Percentiles rank a stretch among this genome's conserved stretches.
Evolutionary conservation across 768 basidiomycete species (phyloP).

Genomic region (Tricholoma terreum): DNA sequence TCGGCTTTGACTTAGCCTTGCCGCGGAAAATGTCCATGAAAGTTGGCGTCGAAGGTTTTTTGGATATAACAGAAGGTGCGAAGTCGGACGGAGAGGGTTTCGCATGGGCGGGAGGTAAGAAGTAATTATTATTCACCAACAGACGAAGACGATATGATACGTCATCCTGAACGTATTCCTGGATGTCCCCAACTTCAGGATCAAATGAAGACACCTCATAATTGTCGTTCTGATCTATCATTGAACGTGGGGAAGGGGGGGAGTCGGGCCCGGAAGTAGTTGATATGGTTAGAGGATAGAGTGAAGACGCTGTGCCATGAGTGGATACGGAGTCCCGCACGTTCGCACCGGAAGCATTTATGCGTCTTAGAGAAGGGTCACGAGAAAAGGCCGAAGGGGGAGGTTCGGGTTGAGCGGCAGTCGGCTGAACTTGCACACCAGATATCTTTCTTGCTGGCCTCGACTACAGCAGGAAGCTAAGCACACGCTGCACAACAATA

Average conservation of each 20-base stretch:
- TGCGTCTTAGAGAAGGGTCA: slow-evolving; percentile 40
- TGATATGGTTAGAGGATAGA: slow-evolving; percentile 74
- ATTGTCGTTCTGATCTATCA: slow-evolving; percentile 41
- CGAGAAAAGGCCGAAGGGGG: slow-evolving; percentile 48
- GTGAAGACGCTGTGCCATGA: slow-evolving; percentile 66
- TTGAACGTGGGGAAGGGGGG: slow-evolving; percentile 58
- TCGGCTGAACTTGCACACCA: slow-evolving; percentile 18
- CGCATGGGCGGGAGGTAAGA: slow-evolving; percentile 82
- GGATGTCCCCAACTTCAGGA: slow-evolving; percentile 46
- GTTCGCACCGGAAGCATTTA: slow-evolving; percentile 30
- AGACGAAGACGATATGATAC: slow-evolving; percentile 82
- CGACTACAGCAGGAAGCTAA: slow-evolving; percentile 13
- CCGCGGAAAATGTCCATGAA: slow-evolving; percentile 76
- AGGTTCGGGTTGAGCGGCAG: slow-evolving; percentile 26
- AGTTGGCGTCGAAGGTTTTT: slow-evolving; percentile 45
- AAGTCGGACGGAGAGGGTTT: slow-evolving; percentile 75
- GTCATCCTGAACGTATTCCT: slow-evolving; percentile 67
- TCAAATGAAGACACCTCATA: slow-evolving; percentile 45
- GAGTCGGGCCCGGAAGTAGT: slow-evolving; percentile 64
- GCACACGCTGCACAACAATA: slow-evolving; percentile 5
- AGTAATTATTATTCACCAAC: slow-evolving; percentile 85
- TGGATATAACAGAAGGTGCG: slow-evolving; percentile 41
- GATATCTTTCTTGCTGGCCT: slow-evolving; percentile 12
- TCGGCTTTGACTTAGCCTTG: slow-evolving; percentile 63
- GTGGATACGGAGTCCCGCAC: slow-evolving; percentile 60